Base-by-base conservation (phyloP, 805 yeast species). In the Kodamaea kakaduensis region DNA sequence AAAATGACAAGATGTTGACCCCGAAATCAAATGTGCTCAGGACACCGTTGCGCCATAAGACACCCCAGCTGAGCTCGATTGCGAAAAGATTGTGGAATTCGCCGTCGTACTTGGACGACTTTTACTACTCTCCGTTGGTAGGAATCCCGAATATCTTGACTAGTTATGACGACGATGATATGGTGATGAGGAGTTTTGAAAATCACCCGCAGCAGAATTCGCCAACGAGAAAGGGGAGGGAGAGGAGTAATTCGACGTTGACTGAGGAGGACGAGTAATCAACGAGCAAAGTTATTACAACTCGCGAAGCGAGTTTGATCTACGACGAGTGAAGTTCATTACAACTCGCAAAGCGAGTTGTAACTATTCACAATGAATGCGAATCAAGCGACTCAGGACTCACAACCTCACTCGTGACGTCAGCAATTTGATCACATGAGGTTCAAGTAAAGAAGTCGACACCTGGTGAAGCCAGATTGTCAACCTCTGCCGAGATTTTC, bases 31-130 rank as follows among this genome's bases (percentile, higher is more conserved):
- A 44, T 29, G 45, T 41, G 27, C 23, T 47, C 24, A 56, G 53
- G 36, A 64, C 71, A 10, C 70, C 71, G 23, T 46, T 64, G 31
- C 51, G 64, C 29, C 50, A 47, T 32, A 53, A 61, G 40, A 60
- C 75, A 41, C 60, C 77, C 35, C 56, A 57, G 53, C 50, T 72
- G 48, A 56, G 60, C 43, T 64, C 77, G 6, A 61, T 69, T 13
- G 56, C 70, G 51, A 70, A 68, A 44, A 76, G 70, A 47, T 59
- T 76, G 29, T 78, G 84, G 82, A 71, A 75, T 47, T 77, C 84
- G 14, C 85, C 85, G 9, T 69, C 79, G 2, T 77, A 76, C 47
- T 60, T 78, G 38, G 85, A 80, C 40, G 86, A 80, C 46, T 80
- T 80, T 50, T 77, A 78, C 46, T 71, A 77, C 25, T 75, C 81